Evolutionary conservation across 441 rosid genomes (phyloP).

Genomic region (Pelargonium cotyledonis): DNA sequence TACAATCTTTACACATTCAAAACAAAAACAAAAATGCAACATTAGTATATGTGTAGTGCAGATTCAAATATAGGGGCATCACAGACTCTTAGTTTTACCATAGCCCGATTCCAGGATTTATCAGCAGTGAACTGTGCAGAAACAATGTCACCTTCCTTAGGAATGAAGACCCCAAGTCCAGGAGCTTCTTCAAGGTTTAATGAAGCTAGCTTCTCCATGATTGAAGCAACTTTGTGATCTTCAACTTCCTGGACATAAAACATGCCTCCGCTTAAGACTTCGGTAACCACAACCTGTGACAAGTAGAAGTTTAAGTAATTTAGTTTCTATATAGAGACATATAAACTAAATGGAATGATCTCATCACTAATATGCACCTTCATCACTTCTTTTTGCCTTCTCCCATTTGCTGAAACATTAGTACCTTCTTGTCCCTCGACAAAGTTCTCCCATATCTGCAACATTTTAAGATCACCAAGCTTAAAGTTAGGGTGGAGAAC

Average conservation of each 20-base stretch:
- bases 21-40: neutral
- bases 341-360: too few species aligned
- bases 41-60: neutral
- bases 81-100: neutral
- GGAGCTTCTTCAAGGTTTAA: neutral
- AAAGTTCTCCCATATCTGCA: conserved; percentile 6
- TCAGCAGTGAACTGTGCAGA: neutral
- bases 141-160: neutral
- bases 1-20: neutral
- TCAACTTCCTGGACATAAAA: neutral
- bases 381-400: neutral
- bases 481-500: neutral
- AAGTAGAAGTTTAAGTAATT: neutral
- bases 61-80: neutral
- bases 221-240: neutral
- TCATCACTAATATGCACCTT: neutral
- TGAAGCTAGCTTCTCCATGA: neutral
- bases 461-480: neutral
- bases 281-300: conserved; percentile 4
- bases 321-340: too few species aligned
- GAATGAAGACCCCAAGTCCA: neutral
- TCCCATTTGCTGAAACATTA: neutral
- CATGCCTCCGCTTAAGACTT: neutral
- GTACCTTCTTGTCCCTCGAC: neutral
- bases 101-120: neutral